These are phyloP conservation scores for Penicillium bovifimosum DNA, from an alignment of 495 filamentous ascomycete species.

Conservation along the genomic window DNA sequence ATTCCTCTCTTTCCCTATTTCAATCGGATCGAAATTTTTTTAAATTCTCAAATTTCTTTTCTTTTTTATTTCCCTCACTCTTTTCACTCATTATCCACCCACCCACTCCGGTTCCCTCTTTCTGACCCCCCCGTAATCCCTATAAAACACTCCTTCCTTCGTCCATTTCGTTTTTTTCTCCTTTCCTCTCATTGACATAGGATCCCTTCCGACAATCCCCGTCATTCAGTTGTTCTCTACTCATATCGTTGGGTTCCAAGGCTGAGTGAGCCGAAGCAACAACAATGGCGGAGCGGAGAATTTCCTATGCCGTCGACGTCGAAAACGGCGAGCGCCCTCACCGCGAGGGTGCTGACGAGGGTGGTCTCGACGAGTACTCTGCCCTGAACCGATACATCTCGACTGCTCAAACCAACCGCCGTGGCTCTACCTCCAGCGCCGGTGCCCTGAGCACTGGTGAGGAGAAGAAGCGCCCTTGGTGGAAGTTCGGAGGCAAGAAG, in stretches of 20 bases:
- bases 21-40: conserved; percentile 10
- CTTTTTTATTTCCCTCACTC: conserved; percentile 20
- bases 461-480: conserved; percentile 50
- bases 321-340: conserved; percentile 43
- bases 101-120: conserved; percentile 25
- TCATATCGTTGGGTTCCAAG: conserved; percentile 41
- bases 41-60: conserved; percentile 16
- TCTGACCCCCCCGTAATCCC: conserved; percentile 17
- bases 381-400: conserved; percentile 62
- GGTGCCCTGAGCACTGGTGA: conserved; percentile 32
- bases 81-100: conserved; percentile 21
- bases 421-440: conserved; percentile 51
- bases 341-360: conserved; percentile 30
- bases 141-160: conserved; percentile 33
- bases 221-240: conserved; percentile 33
- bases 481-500: conserved; percentile 50
- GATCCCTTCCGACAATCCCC: conserved; percentile 41
- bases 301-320: conserved; percentile 50
- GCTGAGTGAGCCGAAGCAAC: conserved; percentile 43
- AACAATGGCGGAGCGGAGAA: conserved; percentile 51
- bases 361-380: conserved; percentile 46
- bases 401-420: conserved; percentile 55
- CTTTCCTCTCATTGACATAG: conserved; percentile 28
- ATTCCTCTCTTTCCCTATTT: conserved; percentile 6
- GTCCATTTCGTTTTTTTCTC: conserved; percentile 20